Conservation (phyloP, 176 grass and related monocot genomes). For the Themeda triandra region DNA sequence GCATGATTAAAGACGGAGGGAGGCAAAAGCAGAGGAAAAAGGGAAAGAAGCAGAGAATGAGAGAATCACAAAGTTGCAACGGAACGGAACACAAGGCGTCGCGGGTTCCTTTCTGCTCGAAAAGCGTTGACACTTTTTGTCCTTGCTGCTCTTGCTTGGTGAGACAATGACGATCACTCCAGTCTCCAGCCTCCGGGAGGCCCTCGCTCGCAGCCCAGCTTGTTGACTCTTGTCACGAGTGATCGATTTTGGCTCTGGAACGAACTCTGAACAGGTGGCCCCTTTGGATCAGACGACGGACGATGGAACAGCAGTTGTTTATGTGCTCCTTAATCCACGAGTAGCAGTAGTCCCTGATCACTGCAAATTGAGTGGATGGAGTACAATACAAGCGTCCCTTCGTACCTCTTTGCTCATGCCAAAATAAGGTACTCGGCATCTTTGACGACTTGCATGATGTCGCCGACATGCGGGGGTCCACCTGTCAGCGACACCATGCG, state of each 20-base stretch:
- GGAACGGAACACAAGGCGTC: background rate
- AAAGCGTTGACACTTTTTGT: constrained; percentile 1
- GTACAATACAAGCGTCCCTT: background rate
- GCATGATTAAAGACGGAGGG: constrained; percentile 6
- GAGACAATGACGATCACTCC: background rate
- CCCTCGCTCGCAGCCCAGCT: too few relatives aligned
- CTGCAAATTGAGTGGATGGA: background rate
- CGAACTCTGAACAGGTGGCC: too few relatives aligned
- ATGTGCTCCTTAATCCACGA: background rate
- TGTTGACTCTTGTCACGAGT: background rate
- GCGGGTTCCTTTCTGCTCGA: background rate
- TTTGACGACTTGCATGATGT: background rate
- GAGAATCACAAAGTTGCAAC: background rate
- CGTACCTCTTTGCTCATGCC: background rate
- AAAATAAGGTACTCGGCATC: background rate
- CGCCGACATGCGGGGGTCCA: background rate
- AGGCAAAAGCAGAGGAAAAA: background rate
- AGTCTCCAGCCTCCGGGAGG: too few relatives aligned
- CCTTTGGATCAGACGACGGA: too few relatives aligned
- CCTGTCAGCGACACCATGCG: background rate
- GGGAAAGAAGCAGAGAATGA: background rate
- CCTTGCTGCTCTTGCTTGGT: background rate
- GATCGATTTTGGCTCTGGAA: background rate
- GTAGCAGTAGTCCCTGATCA: background rate
- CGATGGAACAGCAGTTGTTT: too few relatives aligned